Conservation (phyloP, 2,329 filamentous ascomycete genomes). For the Dactylellina haptotyla region DNA sequence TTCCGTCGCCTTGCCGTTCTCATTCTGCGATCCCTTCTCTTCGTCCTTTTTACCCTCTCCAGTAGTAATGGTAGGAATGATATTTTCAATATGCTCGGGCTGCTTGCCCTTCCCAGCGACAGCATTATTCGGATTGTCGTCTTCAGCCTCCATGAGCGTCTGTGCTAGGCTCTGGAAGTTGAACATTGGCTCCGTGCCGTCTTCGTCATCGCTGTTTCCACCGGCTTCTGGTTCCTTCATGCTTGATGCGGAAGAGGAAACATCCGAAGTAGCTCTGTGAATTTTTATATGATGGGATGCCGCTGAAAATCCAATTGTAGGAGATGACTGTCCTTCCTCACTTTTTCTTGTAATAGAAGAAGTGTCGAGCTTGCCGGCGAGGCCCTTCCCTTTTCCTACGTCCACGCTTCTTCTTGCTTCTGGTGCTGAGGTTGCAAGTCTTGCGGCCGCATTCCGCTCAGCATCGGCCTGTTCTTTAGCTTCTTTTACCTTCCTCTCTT, state of each 20-base stretch:
- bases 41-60: neutral
- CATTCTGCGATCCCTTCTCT: conserved; percentile 16
- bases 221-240: conserved; percentile 52
- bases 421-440: conserved; percentile 51
- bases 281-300: conserved; percentile 43
- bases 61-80: neutral
- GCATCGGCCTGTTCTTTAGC: conserved; percentile 77
- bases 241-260: conserved; percentile 50
- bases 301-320: conserved; percentile 30
- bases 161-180: conserved; percentile 89
- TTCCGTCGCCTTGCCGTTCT: conserved; percentile 4
- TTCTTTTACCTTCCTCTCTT: conserved; percentile 83
- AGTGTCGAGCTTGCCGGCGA: conserved; percentile 29
- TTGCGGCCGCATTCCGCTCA: conserved; percentile 18
- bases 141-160: conserved; percentile 77
- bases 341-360: conserved; percentile 25
- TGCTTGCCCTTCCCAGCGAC: conserved; percentile 57
- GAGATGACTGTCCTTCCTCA: conserved; percentile 37
- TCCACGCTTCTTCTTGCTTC: conserved; percentile 35
- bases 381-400: conserved; percentile 40
- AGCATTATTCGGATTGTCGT: conserved; percentile 57
- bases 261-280: conserved; percentile 47
- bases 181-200: conserved; percentile 77
- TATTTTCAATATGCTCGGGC: conserved; percentile 60
- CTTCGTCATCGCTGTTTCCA: conserved; percentile 55